Evolutionary conservation across 257 asterid species (phyloP), one percentile per base, ranked within the genome.

Genomic region (Plectranthus barbatus): DNA sequence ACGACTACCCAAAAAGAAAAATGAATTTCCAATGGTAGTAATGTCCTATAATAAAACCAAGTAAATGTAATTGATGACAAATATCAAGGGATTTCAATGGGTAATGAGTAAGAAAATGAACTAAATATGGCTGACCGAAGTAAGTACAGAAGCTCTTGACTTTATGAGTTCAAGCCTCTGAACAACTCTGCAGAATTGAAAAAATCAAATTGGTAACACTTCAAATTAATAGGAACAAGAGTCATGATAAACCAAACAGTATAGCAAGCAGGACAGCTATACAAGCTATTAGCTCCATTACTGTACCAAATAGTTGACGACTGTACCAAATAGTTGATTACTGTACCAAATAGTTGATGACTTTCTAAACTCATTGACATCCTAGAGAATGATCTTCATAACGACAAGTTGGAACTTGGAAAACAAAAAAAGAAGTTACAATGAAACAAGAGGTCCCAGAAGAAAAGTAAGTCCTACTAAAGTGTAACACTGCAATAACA

Each of bases 111-210:
- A 56, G 44, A 67, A 54, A 41, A 77, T 24, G 67, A 66, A 54
- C 64, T 24, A 62, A 64, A 60, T 54, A 73, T 42, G 23, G 70
- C 96, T 74, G 74, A 91, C 99, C 84, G 96, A 92, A 65, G 97
- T 75, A 70, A 92, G 91, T 47, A 92, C 97, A 59, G 99, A 90
- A 75, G 99, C 99, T 79, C 95, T 86, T 62, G 99, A 92, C 76
- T 87, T 92, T 62, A 95, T 76, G 72, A 92, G 94, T 60, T 92
- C 97, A 44, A 92, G 95, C 68, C 91, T 86, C 76, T 89, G 97
- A 74, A 92, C 96, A 66, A 81, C 78, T 84, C 99, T 91, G 91
- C 84, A 77, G 56, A 46, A 59, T 51, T 17, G 41, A 34, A 65
- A 20, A 67, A 6, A 54, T 46, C 40, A 17, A 67, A 64, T 19